Evolutionary conservation across 106 monocot species (phyloP).

Genomic region (Allium sativum): DNA sequence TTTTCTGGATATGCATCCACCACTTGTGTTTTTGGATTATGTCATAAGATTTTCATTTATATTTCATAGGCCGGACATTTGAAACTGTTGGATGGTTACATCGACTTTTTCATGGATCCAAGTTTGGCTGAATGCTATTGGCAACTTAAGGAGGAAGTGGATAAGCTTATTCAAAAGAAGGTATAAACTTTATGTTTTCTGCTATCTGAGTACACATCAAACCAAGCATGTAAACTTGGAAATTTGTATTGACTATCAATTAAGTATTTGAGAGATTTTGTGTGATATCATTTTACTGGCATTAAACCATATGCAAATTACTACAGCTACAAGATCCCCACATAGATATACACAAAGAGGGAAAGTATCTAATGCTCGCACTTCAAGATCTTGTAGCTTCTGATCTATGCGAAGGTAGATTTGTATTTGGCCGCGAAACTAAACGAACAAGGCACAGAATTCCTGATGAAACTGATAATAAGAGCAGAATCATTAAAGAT

Average conservation of each 20-base stretch:
- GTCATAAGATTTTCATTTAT: background rate
- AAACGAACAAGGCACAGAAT: conserved; percentile 15
- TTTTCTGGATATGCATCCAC: background rate
- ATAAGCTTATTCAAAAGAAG: conserved; percentile 87
- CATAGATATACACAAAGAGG: conserved; percentile 86
- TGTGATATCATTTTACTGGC: too few relatives aligned
- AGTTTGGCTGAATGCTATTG: conserved; percentile 77
- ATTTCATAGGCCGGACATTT: conserved; percentile 71
- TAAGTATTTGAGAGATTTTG: too few relatives aligned
- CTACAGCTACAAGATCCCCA: conserved; percentile 69
- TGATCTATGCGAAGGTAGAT: conserved; percentile 92
- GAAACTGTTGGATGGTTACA: conserved; percentile 93
- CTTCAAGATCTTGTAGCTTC: conserved; percentile 73
- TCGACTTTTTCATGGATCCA: conserved; percentile 99
- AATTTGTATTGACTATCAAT: too few relatives aligned
- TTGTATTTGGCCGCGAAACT: conserved; percentile 87
- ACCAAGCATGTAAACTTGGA: too few relatives aligned
- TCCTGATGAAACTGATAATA: conserved; percentile 12
- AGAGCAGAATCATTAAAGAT: conserved; percentile 31
- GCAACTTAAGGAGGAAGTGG: conserved; percentile 73
- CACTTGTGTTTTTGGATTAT: background rate
- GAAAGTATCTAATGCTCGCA: conserved; percentile 75
- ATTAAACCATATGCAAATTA: too few relatives aligned
- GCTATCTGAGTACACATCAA: too few relatives aligned
- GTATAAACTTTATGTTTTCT: conserved; percentile 17